Base-by-base conservation (phyloP, 2,329 filamentous ascomycete genomes). In the Aureobasidium namibiae region DNA sequence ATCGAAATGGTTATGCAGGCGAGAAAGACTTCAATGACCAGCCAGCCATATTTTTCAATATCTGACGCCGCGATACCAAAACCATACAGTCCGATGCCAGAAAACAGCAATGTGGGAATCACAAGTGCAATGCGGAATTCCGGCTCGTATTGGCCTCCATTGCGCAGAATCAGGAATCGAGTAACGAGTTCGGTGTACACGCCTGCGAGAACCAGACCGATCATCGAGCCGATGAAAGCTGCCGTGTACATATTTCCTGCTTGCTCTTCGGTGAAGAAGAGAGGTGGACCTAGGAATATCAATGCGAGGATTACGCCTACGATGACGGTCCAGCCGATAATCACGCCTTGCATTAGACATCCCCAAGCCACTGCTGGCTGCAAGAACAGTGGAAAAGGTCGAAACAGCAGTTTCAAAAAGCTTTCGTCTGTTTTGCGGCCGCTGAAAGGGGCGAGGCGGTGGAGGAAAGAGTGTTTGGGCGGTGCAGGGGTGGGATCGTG, bases 301-400 rank as follows among this genome's bases (percentile, higher is more conserved):
- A 86, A 83, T 16, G 86, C 88, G 49, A 95, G 76, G 64, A 94
- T 84, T 62, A 94, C 87, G 59, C 89, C 88, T 64, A 95, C 92
- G 68, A 96, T 90, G 16, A 96, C 89, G 1, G 92, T 95, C 92
- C 92, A 97, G 64, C 92, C 92, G 67, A 96, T 96, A 68, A 96
- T 83, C 5, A 89, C 84, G 16, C 92, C 92, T 78, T 96, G 92
- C 57, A 92, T 90, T 3, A 96, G 78, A 67, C 82, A 84, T 13
- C 81, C 80, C 89, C 90, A 96, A 39, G 95, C 73, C 65, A 96
- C 90, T 9, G 89, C 89, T 0, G 91, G 92, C 69, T 96, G 91
- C 6, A 88, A 71, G 65, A 95, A 87, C 1, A 96, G 80, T 0
- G 89, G 89, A 56, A 96, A 86, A 0, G 92, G 92, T 1, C 92